Percentiles rank a stretch among this genome's conserved stretches.
Evolutionary conservation across 805 yeast species (phyloP).

Genomic region (Zygosaccharomyces siamensis): DNA sequence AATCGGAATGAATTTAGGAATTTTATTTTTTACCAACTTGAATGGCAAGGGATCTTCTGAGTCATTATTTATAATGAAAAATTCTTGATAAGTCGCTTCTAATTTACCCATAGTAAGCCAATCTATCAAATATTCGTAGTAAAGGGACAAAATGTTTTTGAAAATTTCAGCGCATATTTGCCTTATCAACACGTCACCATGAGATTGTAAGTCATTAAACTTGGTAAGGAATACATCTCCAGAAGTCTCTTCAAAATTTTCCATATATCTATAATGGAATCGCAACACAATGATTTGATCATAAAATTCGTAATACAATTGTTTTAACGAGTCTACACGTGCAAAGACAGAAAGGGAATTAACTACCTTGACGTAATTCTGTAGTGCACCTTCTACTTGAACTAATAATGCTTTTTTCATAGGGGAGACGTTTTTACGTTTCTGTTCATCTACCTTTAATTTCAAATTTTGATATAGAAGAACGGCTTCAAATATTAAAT

Average conservation of each 20-base stretch:
- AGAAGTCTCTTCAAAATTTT: slow-evolving; percentile 29
- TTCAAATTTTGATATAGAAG: slow-evolving; percentile 52
- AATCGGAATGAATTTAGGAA: slow-evolving; percentile 40
- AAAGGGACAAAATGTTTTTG: slow-evolving; percentile 48
- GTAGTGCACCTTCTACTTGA: slow-evolving; percentile 41
- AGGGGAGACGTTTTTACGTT: slow-evolving; percentile 40
- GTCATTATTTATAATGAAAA: slow-evolving; percentile 44
- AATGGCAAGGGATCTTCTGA: slow-evolving; percentile 8
- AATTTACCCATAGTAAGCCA: slow-evolving; percentile 74
- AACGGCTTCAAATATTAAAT: slow-evolving; percentile 64
- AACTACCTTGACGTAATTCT: slow-evolving; percentile 40
- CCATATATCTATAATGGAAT: slow-evolving; percentile 45
- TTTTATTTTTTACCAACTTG: slow-evolving; percentile 18
- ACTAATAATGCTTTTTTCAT: slow-evolving; percentile 58
- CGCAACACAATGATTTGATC: slow-evolving; percentile 56
- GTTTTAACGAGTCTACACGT: slow-evolving; percentile 26
- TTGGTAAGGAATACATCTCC: slow-evolving; percentile 54
- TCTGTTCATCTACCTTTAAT: slow-evolving; percentile 25
- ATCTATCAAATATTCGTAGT: slow-evolving; percentile 49
- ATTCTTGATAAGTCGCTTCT: slow-evolving; percentile 50
- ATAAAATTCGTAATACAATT: slow-evolving; percentile 37
- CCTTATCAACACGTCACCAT: slow-evolving; percentile 59
- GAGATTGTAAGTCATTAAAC: slow-evolving; percentile 45
- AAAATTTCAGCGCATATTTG: slow-evolving; percentile 43
- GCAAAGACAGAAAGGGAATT: slow-evolving; percentile 43